A percentile compares a stretch with the other conserved stretches of the same genome.
These are phyloP conservation scores for Priceomyces fermenticarens DNA, from an alignment of 805 yeast genomes.

Conservation along the genomic window DNA sequence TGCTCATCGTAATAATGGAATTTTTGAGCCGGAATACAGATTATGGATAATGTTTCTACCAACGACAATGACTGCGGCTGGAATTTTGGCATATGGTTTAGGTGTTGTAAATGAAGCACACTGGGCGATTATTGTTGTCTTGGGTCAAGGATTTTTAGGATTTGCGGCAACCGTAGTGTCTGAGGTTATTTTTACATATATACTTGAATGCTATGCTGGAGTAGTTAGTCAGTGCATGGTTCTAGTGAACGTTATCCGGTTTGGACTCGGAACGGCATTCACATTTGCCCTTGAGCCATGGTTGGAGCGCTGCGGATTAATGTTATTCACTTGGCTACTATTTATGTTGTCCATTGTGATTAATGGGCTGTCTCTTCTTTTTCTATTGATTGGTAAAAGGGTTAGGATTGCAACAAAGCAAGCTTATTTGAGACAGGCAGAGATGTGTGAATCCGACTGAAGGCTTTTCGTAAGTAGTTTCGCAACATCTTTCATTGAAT, in stretches of 20 bases:
- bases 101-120: conserved; percentile 31
- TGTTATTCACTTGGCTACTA: conserved; percentile 15
- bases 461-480: no score
- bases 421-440: no score
- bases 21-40: conserved; percentile 47
- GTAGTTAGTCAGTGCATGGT: conserved; percentile 45
- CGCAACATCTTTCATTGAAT: no score
- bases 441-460: no score
- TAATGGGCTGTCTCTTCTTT: conserved; percentile 20
- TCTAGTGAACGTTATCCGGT: conserved; percentile 41
- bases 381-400: conserved; percentile 22
- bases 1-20: conserved; percentile 34
- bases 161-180: conserved; percentile 46
- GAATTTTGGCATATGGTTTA: conserved; percentile 44
- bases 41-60: conserved; percentile 42
- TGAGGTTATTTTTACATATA: conserved; percentile 42
- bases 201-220: conserved; percentile 42
- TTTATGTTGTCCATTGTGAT: conserved; percentile 23
- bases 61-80: conserved; percentile 38
- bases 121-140: conserved; percentile 43
- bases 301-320: conserved; percentile 20
- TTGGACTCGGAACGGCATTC: conserved; percentile 34
- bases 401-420: conserved; percentile 12
- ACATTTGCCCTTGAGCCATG: conserved; percentile 31
- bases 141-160: conserved; percentile 47